phyloP scores from a whole-genome alignment of 441 rosid species.

The Biscutella laevigata region DNA sequence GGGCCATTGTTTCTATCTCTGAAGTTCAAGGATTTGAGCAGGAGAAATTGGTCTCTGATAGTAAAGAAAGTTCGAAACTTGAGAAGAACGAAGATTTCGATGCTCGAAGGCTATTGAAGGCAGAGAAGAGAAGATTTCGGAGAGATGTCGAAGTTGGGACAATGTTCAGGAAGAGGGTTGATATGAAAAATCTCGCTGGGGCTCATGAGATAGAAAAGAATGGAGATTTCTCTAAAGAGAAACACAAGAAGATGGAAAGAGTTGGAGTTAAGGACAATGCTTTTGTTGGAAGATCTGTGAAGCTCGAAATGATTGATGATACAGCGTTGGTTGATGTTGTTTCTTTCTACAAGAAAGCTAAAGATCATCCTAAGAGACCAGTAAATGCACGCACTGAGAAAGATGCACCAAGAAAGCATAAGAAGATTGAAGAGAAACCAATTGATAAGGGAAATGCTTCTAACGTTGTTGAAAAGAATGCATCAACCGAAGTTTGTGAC shows the following conservation, averaged over 20 bases:
- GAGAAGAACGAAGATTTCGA: constrained; percentile 25
- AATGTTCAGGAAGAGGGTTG: constrained; percentile 28
- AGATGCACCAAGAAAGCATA: constrained; percentile 23
- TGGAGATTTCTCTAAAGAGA: constrained; percentile 15
- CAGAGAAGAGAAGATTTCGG: constrained; percentile 48
- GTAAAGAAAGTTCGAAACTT: constrained; percentile 6
- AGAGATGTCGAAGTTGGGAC: constrained; percentile 45
- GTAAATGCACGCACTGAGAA: constrained; percentile 18
- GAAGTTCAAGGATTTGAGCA: constrained; percentile 20
- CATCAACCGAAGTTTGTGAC: constrained; percentile 9
- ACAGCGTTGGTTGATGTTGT: constrained; percentile 52
- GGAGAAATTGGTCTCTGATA: background rate
- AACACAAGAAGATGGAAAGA: constrained; percentile 9
- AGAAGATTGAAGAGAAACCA: constrained; percentile 34
- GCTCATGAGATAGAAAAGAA: constrained; percentile 6
- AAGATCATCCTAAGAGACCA: constrained; percentile 25
- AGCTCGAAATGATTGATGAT: constrained; percentile 57
- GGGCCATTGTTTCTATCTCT: constrained; percentile 15
- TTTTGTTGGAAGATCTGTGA: constrained; percentile 34
- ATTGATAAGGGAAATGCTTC: constrained; percentile 23
- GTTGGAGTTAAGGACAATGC: constrained; percentile 30
- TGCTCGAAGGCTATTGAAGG: constrained; percentile 32
- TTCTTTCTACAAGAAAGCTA: constrained; percentile 26
- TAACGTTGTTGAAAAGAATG: constrained; percentile 8
- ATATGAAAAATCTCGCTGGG: constrained; percentile 8